A percentile compares a stretch with the other conserved stretches of the same genome.
These are phyloP conservation scores for Fusarium veterinarium DNA, from an alignment of 2,329 filamentous ascomycete species.

Conservation along the genomic window DNA sequence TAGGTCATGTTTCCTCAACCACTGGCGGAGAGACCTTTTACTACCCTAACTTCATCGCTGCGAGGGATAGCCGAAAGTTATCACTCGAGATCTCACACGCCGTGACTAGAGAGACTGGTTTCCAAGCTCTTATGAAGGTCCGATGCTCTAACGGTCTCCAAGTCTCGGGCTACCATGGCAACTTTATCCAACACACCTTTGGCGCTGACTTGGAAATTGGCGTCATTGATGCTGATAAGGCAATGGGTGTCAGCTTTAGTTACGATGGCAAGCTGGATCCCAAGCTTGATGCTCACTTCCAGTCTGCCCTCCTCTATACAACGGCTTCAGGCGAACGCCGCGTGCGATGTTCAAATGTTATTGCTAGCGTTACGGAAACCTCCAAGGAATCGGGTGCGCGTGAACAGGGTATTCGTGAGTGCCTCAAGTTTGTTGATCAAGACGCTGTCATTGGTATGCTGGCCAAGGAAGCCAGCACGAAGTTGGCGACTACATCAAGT, in stretches of 20 bases:
- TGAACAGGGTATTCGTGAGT: slow-evolving; percentile 74
- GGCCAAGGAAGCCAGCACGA: slow-evolving; percentile 93
- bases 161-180: slow-evolving; percentile 92
- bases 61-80: slow-evolving; percentile 85
- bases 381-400: slow-evolving; percentile 54
- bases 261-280: slow-evolving; percentile 98
- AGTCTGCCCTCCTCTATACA: slow-evolving; percentile 93
- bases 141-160: slow-evolving; percentile 97
- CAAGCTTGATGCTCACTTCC: slow-evolving; percentile 97
- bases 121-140: slow-evolving; percentile 97
- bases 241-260: slow-evolving; percentile 88
- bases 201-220: slow-evolving; percentile 95
- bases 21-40: slow-evolving; percentile 98
- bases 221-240: slow-evolving; percentile 91
- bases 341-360: slow-evolving; percentile 92
- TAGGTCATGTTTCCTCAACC: slow-evolving; percentile 83
- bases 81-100: slow-evolving; percentile 87
- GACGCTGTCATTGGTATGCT: slow-evolving; percentile 90
- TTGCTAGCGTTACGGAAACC: slow-evolving; percentile 87
- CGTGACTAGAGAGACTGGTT: slow-evolving; percentile 90
- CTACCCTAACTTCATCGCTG: slow-evolving; percentile 94
- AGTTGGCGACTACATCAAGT: slow-evolving; percentile 76
- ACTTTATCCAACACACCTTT: slow-evolving; percentile 95
- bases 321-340: slow-evolving; percentile 88
- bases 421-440: slow-evolving; percentile 94